phyloP scores from a whole-genome alignment of 345 rosid species.

The Rhodamnia rubescens region DNA sequence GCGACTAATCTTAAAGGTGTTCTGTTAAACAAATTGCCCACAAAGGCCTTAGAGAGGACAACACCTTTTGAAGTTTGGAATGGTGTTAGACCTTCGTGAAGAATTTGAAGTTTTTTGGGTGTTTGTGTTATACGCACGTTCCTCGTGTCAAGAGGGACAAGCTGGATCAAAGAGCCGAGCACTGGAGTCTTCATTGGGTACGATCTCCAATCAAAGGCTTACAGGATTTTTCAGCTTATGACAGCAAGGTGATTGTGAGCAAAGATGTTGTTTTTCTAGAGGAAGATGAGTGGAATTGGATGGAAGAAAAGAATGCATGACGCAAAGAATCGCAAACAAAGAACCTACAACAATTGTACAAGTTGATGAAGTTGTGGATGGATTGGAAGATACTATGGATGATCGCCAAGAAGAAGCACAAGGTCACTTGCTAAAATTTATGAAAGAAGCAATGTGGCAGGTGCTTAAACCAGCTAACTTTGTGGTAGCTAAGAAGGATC shows the following conservation, averaged over 20 bases:
- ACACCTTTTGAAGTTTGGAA: background rate
- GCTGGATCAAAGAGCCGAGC: slow-evolving; percentile 3
- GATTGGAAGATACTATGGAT: too few relatives aligned
- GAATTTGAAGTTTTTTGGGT: background rate
- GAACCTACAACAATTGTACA: too few relatives aligned
- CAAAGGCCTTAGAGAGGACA: background rate
- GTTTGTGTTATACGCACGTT: background rate
- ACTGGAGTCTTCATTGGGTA: slow-evolving; percentile 8
- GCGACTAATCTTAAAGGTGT: background rate
- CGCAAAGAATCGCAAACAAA: too few relatives aligned
- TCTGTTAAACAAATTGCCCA: background rate
- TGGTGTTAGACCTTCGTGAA: background rate
- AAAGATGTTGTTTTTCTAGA: background rate
- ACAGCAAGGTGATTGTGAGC: too few relatives aligned
- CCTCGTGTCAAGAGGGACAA: slow-evolving; percentile 3
- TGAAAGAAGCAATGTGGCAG: too few relatives aligned
- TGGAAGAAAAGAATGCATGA: background rate
- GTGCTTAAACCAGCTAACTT: too few relatives aligned
- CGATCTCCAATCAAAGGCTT: background rate
- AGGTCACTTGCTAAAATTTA: too few relatives aligned
- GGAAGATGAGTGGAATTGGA: background rate
- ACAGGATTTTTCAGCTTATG: background rate
- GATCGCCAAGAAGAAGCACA: too few relatives aligned
- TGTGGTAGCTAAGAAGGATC: too few relatives aligned
- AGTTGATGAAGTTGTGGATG: too few relatives aligned